A percentile compares a stretch with the other conserved stretches of the same genome.
Conservation (phyloP, 2,329 filamentous ascomycete genomes). For the Westerdykella ornata region DNA sequence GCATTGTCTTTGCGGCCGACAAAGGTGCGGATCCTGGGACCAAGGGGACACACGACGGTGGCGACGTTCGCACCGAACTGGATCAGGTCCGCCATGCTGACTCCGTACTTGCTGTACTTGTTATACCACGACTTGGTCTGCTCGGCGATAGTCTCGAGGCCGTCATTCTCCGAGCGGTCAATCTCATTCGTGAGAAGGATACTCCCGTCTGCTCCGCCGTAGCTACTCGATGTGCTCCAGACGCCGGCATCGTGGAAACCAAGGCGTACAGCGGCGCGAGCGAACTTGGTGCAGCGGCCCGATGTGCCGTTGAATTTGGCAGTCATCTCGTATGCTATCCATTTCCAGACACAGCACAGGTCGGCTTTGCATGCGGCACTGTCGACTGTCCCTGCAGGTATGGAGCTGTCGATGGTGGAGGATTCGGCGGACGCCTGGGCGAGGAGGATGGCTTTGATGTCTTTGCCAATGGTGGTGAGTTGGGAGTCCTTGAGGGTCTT, state of each 20-base stretch:
- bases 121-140: constrained; percentile 28
- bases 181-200: constrained; percentile 30
- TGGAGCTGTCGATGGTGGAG: constrained; percentile 15
- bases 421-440: constrained; percentile 20
- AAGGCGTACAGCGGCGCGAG: constrained; percentile 27
- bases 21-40: constrained; percentile 34
- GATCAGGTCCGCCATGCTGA: constrained; percentile 37
- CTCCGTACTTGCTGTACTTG: constrained; percentile 30
- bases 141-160: constrained; percentile 20
- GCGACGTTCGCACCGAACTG: constrained; percentile 36
- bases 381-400: constrained; percentile 24
- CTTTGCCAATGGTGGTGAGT: constrained; percentile 28
- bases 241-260: constrained; percentile 32
- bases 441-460: constrained; percentile 31
- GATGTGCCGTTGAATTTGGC: constrained; percentile 30
- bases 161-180: constrained; percentile 24
- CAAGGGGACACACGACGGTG: constrained; percentile 36
- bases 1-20: constrained; percentile 36
- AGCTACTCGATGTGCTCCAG: constrained; percentile 23
- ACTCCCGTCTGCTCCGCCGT: constrained; percentile 30
- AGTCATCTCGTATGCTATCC: constrained; percentile 32
- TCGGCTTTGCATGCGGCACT: constrained; percentile 31
- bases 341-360: constrained; percentile 33
- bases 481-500: constrained; percentile 25
- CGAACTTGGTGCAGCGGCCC: constrained; percentile 29